These are phyloP conservation scores for Glomus cerebriforme DNA, from an alignment of 192 early-diverging fungal genomes.

Conservation along the genomic window DNA sequence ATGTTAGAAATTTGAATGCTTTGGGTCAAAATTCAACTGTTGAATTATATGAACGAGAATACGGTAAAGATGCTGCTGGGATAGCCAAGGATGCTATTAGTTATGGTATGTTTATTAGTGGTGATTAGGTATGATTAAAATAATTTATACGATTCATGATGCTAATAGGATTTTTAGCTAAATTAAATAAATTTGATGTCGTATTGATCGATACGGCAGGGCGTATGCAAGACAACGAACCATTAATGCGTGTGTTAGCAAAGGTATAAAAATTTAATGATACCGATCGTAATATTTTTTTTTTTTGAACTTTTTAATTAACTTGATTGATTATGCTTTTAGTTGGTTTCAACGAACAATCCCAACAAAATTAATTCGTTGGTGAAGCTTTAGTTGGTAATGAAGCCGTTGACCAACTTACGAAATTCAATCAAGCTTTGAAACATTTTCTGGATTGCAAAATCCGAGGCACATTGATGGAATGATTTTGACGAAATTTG, in stretches of 20 bases:
- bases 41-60: constrained; percentile 94
- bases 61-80: constrained; percentile 94
- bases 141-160: no score
- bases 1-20: constrained; percentile 83
- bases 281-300: neutral
- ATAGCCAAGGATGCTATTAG: constrained; percentile 94
- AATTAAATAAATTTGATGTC: constrained; percentile 77
- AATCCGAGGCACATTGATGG: constrained; percentile 92
- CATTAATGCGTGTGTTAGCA: constrained; percentile 91
- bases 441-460: constrained; percentile 79
- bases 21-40: constrained; percentile 66
- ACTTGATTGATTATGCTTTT: neutral
- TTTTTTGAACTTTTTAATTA: neutral
- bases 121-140: neutral
- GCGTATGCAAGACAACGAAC: constrained; percentile 98
- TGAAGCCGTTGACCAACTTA: constrained; percentile 94
- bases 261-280: constrained; percentile 55
- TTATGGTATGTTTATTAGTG: constrained; percentile 67
- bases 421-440: constrained; percentile 93
- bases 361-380: constrained; percentile 96
- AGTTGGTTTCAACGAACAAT: constrained; percentile 78
- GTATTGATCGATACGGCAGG: constrained; percentile 95
- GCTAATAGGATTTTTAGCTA: constrained; percentile 56
- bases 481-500: constrained; percentile 95
- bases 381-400: constrained; percentile 97